A percentile compares a stretch with the other conserved stretches of the same genome.
Conservation (phyloP, 78 protist genomes). For the Fonticula alba region DNA sequence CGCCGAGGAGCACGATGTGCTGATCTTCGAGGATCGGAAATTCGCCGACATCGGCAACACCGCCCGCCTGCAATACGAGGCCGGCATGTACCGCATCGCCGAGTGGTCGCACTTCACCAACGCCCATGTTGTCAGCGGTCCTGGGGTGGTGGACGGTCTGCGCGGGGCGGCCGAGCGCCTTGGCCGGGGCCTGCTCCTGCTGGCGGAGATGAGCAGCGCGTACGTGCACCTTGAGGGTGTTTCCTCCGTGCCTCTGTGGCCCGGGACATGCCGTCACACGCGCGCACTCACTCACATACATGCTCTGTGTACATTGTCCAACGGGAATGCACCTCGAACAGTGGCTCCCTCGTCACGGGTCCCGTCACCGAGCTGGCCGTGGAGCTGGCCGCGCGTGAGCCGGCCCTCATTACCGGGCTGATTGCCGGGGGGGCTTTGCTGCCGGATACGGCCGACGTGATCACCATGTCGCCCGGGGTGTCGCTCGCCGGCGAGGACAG, state of each 20-base stretch:
- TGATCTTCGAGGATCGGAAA: conserved; percentile 78
- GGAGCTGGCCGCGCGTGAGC: conserved; percentile 15
- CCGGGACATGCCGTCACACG: conserved; percentile 14
- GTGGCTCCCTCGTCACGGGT: not conserved
- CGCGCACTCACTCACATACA: not conserved
- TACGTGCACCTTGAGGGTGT: not conserved
- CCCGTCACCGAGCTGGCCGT: not conserved
- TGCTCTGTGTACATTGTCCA: not conserved
- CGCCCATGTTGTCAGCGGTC: conserved; percentile 53
- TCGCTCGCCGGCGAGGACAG: not conserved
- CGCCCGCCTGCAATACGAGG: conserved; percentile 36
- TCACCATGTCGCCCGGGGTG: not conserved
- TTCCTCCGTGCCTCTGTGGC: conserved; percentile 19
- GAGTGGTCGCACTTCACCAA: conserved; percentile 27
- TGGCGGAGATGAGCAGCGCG: conserved; percentile 57
- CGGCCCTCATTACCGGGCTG: conserved; percentile 28
- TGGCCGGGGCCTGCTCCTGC: conserved; percentile 46
- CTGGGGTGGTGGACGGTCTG: conserved; percentile 41
- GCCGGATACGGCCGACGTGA: not conserved
- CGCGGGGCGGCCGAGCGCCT: conserved; percentile 19
- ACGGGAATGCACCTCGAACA: not conserved
- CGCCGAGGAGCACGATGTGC: conserved; percentile 40
- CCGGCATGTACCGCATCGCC: conserved; percentile 58
- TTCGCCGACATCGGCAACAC: conserved; percentile 83
- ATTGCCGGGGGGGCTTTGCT: not conserved